Conservation (phyloP, 768 basidiomycete species). For the Mycena latifolia region DNA sequence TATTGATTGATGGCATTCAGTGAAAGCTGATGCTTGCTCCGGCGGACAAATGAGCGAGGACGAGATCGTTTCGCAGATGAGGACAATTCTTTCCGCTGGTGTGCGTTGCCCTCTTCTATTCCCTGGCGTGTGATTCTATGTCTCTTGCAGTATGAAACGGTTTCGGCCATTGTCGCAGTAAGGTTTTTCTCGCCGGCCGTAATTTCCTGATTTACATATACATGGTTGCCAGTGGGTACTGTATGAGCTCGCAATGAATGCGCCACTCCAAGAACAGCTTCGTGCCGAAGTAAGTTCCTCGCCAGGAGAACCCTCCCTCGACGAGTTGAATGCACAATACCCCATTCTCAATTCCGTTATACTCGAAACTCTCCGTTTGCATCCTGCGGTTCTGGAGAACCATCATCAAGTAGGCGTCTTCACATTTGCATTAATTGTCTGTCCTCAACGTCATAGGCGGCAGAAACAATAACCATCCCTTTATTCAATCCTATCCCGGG, state of each 20-base stretch:
- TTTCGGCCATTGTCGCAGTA: conserved; percentile 60
- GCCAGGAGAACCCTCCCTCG: conserved; percentile 62
- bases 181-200: conserved; percentile 23
- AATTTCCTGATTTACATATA: conserved; percentile 18
- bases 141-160: conserved; percentile 56
- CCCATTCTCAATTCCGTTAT: conserved; percentile 72
- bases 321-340: conserved; percentile 60
- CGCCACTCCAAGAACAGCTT: conserved; percentile 64
- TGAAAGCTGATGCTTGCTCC: conserved; percentile 58
- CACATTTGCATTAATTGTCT: neutral
- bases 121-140: neutral
- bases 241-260: conserved; percentile 69
- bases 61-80: conserved; percentile 69
- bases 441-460: conserved; percentile 51
- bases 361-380: conserved; percentile 71
- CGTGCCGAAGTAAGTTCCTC: conserved; percentile 62
- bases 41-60: conserved; percentile 59
- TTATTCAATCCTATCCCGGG: conserved; percentile 65
- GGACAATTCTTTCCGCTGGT: conserved; percentile 73
- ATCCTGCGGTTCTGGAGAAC: conserved; percentile 74
- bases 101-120: conserved; percentile 39
- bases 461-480: conserved; percentile 64
- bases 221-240: conserved; percentile 74
- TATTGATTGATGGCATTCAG: conserved; percentile 35
- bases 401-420: conserved; percentile 64